Base-by-base conservation (phyloP, 192 early-diverging fungal genomes). In the Entomortierella lignicola region DNA sequence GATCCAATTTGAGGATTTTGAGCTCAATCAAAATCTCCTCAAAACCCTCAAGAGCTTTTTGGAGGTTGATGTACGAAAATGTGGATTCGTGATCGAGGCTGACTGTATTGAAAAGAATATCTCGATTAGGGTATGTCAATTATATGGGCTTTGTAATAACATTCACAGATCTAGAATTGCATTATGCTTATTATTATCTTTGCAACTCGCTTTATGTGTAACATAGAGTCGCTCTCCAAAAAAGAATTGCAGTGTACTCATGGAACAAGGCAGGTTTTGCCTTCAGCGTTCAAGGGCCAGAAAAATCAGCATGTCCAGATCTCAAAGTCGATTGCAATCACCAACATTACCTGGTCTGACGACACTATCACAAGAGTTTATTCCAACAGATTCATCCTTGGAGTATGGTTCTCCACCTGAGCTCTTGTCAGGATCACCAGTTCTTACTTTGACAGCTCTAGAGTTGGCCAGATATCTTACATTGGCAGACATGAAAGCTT, bases 1-100 rank as follows among this genome's bases (percentile, higher is more conserved):
- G 32, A 63, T 93, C 8, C 86, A 89, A 50, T 87, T 74, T 42
- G 83, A 92, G 54, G 88, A 91, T 57, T 90, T 92, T 70, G 86
- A 77, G 18, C 62, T 53, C 12, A 80, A 86, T 48, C 54, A 57
- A 0, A 43, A 52, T 13, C 71, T 92, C 4, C 66, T 77, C 15
- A 81, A 81, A 20, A 56, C 68, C 23, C 54, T 93, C 2, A 72
- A 77, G 41, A 66, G 55, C 10, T 93, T 93, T 58, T 66, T 92
- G 43, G 70, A 68, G 25, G 56, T 73, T 15, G 83, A 87, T 34
- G 73, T 84, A 25, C 63, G 60, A 11, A 41, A 39, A 11, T 69
- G 70, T 34, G 87, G 85, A 0, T 91, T 88, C 54, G 55, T 37
- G 2, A 57, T 55, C 13, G 88, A 91, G 47, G 73, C 80, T 2